Percentiles rank a stretch among this genome's conserved stretches.
These are phyloP conservation scores for Senna tora DNA, from an alignment of 306 rosid genomes.

Conservation along the genomic window DNA sequence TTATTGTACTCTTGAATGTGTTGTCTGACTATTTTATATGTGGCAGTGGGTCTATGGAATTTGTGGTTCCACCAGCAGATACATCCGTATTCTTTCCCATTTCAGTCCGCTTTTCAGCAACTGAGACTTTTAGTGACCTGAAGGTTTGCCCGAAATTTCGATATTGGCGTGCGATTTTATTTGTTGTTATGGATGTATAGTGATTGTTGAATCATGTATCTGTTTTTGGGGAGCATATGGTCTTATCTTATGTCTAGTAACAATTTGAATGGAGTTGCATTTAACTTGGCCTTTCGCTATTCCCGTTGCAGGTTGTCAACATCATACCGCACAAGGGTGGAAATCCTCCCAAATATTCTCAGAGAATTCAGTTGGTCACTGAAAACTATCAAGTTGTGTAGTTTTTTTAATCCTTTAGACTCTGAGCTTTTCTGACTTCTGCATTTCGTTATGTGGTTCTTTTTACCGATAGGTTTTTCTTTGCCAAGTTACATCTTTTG, in stretches of 20 bases:
- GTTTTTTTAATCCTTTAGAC: slow-evolving; percentile 38
- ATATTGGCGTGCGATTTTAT: slow-evolving; percentile 7
- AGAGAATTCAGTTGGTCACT: slow-evolving; percentile 86
- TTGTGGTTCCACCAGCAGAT: slow-evolving; percentile 89
- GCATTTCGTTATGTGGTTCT: slow-evolving; percentile 9
- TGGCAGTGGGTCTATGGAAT: slow-evolving; percentile 93
- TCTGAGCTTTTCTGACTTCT: slow-evolving; percentile 31
- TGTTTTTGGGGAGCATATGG: not conserved
- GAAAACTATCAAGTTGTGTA: slow-evolving; percentile 87
- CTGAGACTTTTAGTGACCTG: slow-evolving; percentile 82
- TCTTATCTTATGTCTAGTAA: not conserved
- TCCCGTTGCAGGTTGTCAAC: slow-evolving; percentile 56
- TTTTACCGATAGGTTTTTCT: slow-evolving; percentile 26
- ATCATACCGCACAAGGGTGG: slow-evolving; percentile 78
- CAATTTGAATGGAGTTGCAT: not conserved
- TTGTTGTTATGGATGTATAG: not conserved
- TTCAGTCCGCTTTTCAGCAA: slow-evolving; percentile 75
- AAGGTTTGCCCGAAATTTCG: slow-evolving; percentile 58
- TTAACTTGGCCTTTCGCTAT: not conserved
- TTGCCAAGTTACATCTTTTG: slow-evolving; percentile 17
- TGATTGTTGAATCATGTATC: no score
- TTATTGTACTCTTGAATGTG: not conserved
- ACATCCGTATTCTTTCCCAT: slow-evolving; percentile 88
- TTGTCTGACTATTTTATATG: slow-evolving; percentile 38
- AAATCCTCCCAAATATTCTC: slow-evolving; percentile 73